phyloP scores from a whole-genome alignment of 768 basidiomycete genomes.

The Rhodosporidiobolus sp. region DNA sequence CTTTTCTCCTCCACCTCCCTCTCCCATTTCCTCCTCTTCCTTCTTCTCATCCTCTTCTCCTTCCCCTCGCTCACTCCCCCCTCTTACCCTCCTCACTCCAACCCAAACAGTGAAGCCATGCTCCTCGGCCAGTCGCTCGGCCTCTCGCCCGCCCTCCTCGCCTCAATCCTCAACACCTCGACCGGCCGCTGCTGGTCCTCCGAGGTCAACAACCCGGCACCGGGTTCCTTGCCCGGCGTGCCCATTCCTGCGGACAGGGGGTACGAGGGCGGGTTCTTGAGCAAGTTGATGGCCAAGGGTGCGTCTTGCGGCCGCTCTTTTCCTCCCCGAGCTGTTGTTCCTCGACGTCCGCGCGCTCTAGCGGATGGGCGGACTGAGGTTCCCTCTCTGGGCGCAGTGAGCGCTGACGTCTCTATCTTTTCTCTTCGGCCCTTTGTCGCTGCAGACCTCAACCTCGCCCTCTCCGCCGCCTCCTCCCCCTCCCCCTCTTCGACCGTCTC shows the following conservation, averaged over 20 bases:
- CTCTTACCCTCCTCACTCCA: background rate
- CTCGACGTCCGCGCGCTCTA: background rate
- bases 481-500: slow-evolving; percentile 61
- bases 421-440: background rate
- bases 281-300: slow-evolving; percentile 32
- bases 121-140: slow-evolving; percentile 78
- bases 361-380: too few relatives aligned
- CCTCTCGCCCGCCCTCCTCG: slow-evolving; percentile 68
- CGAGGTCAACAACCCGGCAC: slow-evolving; percentile 76
- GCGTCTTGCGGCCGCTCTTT: too few relatives aligned
- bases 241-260: slow-evolving; percentile 74
- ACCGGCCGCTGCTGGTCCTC: slow-evolving; percentile 44
- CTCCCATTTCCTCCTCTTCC: too few relatives aligned
- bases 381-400: too few relatives aligned
- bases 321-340: too few relatives aligned
- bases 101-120: slow-evolving; percentile 68
- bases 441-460: slow-evolving; percentile 85
- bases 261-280: slow-evolving; percentile 67
- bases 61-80: too few relatives aligned
- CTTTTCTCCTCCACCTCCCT: background rate
- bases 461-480: slow-evolving; percentile 55
- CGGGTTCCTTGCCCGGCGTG: slow-evolving; percentile 61
- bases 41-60: background rate
- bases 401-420: background rate
- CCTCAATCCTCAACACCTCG: slow-evolving; percentile 71